These are phyloP conservation scores for Russula sp. DNA, from an alignment of 768 basidiomycete genomes.

Conservation along the genomic window DNA sequence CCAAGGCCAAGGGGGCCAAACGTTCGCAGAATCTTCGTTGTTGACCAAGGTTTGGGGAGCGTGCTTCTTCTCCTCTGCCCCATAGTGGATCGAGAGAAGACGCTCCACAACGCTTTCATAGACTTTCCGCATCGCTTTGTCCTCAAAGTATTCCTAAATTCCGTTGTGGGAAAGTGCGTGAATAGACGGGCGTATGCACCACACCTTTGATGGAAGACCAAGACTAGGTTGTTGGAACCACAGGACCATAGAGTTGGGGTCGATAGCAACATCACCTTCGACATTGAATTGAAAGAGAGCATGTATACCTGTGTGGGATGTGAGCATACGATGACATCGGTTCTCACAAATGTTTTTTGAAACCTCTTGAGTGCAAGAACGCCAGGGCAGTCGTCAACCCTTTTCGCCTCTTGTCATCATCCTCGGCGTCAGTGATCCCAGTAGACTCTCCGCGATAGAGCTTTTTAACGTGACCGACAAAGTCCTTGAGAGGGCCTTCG, in stretches of 20 bases:
- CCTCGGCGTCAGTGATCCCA: slow-evolving; percentile 29
- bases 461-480: slow-evolving; percentile 55
- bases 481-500: slow-evolving; percentile 56
- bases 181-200: neutral
- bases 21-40: slow-evolving; percentile 37
- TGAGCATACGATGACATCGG: slow-evolving; percentile 1
- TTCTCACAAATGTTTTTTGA: neutral
- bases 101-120: slow-evolving; percentile 66
- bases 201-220: slow-evolving; percentile 83
- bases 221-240: slow-evolving; percentile 81
- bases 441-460: slow-evolving; percentile 53
- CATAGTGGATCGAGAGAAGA: slow-evolving; percentile 55
- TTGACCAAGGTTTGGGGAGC: slow-evolving; percentile 14
- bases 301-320: slow-evolving; percentile 50
- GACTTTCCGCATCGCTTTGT: slow-evolving; percentile 57
- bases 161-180: slow-evolving; percentile 1
- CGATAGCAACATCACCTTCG: slow-evolving; percentile 81
- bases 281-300: slow-evolving; percentile 77
- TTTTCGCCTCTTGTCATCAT: slow-evolving; percentile 33
- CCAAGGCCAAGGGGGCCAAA: slow-evolving; percentile 83
- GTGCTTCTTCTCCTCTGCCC: slow-evolving; percentile 39
- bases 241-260: slow-evolving; percentile 79
- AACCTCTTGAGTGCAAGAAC: slow-evolving; percentile 83
- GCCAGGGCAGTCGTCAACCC: slow-evolving; percentile 79
- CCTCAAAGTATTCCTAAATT: slow-evolving; percentile 81